Evolutionary conservation across 1,284 basidiomycete species (phyloP).

Genomic region (Hymenochaete sp.): DNA sequence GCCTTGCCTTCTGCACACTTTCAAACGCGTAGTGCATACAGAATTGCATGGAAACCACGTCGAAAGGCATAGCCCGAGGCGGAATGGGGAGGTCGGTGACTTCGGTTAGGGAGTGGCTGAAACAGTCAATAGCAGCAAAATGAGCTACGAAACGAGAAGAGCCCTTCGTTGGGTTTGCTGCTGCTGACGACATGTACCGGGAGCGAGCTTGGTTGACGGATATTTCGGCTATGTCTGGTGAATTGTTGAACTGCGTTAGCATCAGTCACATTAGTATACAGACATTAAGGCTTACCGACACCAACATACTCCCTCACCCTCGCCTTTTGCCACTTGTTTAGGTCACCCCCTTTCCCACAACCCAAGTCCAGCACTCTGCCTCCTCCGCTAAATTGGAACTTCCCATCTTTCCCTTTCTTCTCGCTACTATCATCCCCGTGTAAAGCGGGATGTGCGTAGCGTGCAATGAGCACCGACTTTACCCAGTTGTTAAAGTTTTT

Average conservation of each 20-base stretch:
- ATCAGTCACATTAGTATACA: neutral
- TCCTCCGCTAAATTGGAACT: conserved; percentile 17
- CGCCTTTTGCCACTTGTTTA: conserved; percentile 94
- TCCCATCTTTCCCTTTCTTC: conserved; percentile 27
- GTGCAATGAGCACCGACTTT: conserved; percentile 89
- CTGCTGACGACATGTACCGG: conserved; percentile 39
- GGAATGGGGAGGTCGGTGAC: conserved; percentile 38
- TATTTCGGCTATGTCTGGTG: conserved; percentile 81
- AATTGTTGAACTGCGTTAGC: neutral
- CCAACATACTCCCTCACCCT: conserved; percentile 73
- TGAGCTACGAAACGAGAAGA: conserved; percentile 58
- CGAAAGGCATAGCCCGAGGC: conserved; percentile 60
- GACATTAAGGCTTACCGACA: conserved; percentile 50
- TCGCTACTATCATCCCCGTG: conserved; percentile 26
- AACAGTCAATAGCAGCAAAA: conserved; percentile 90
- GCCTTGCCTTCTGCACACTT: conserved; percentile 72
- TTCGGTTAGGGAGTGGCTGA: conserved; percentile 59
- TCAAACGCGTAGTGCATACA: conserved; percentile 99
- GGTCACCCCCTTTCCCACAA: conserved; percentile 96
- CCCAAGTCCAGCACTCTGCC: conserved; percentile 93
- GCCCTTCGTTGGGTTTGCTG: conserved; percentile 37
- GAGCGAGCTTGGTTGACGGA: conserved; percentile 85
- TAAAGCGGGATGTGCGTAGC: conserved; percentile 66
- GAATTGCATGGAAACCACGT: conserved; percentile 97
- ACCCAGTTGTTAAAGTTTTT: conserved; percentile 99